Evolutionary conservation across 2,329 filamentous ascomycete species (phyloP), one percentile per base, ranked within the genome.

Genomic region (Cercospora janseana): DNA sequence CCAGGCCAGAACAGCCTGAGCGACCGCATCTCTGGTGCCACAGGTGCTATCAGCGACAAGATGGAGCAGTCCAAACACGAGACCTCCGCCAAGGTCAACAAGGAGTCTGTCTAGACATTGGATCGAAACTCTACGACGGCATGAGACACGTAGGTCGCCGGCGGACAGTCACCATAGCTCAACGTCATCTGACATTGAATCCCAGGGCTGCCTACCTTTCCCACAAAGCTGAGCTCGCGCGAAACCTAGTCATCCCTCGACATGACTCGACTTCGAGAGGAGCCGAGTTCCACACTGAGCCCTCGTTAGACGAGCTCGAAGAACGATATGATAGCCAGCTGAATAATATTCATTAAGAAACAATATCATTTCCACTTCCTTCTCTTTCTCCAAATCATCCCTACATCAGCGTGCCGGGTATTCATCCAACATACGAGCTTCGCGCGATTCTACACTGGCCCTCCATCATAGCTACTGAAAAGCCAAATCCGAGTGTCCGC

Each of bases 21-120:
- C 64, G 81, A 78, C 65, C 81, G 82, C 57, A 72, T 72, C 63
- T 70, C 68, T 34, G 79, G 78, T 53, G 78, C 75, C 46, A 71
- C 76, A 63, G 75, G 75, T 57, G 78, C 78, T 46, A 56, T 71
- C 34, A 57, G 61, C 53, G 76, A 81, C 72, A 80, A 80, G 75
- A 35, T 75, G 27, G 72, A 80, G 55, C 71, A 81, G 73, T 52
- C 58, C 57, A 72, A 72, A 66, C 77, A 80, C 70, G 71, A 80
- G 59, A 64, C 63, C 57, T 65, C 72, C 58, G 73, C 72, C 60
- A 68, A 72, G 65, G 72, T 71, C 67, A 73, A 77, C 74, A 77
- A 77, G 72, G 68, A 67, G 58, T 45, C 53, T 48, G 58, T 63
- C 58, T 66, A 63, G 18, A 38, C 12, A 3, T n/a, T 13, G 10